These are phyloP conservation scores for Tulasnella sp. DNA, from an alignment of 768 basidiomycete genomes.

Conservation along the genomic window DNA sequence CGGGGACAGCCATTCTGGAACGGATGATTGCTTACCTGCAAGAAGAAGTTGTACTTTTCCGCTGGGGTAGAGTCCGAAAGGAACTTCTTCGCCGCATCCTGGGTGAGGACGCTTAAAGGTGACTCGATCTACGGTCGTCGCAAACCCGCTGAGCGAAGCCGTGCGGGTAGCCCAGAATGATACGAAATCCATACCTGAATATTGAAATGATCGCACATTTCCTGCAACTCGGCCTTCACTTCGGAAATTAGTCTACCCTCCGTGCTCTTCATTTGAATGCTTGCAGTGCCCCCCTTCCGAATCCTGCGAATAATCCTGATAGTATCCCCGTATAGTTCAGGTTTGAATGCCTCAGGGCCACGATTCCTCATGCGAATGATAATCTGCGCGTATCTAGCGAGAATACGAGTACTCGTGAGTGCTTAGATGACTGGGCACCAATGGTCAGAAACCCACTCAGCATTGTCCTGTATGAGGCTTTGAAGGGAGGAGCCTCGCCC, in stretches of 20 bases:
- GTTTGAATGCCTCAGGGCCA: conserved; percentile 87
- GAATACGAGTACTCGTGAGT: not conserved
- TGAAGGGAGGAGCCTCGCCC: conserved; percentile 88
- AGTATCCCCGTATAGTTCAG: conserved; percentile 77
- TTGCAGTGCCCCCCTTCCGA: conserved; percentile 69
- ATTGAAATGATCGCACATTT: conserved; percentile 94
- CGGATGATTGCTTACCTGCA: conserved; percentile 55
- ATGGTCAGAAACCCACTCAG: conserved; percentile 56
- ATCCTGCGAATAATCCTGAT: conserved; percentile 86
- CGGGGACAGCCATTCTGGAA: not conserved
- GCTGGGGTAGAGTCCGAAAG: conserved; percentile 75
- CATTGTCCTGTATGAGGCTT: conserved; percentile 83
- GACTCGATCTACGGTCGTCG: conserved; percentile 66
- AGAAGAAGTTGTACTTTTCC: conserved; percentile 72
- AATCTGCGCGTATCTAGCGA: conserved; percentile 58
- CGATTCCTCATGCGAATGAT: conserved; percentile 84
- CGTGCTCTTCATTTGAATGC: conserved; percentile 81
- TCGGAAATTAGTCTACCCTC: conserved; percentile 68
- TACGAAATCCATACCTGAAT: conserved; percentile 58
- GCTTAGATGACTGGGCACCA: not conserved
- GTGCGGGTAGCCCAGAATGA: not conserved
- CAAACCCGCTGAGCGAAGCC: not conserved
- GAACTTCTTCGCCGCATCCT: conserved; percentile 82
- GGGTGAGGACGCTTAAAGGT: conserved; percentile 92
- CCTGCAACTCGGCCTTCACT: conserved; percentile 81